A percentile compares a stretch with the other conserved stretches of the same genome.
These are phyloP conservation scores for Ophiostoma ips DNA, from an alignment of 2,329 filamentous ascomycete species.

Conservation along the genomic window DNA sequence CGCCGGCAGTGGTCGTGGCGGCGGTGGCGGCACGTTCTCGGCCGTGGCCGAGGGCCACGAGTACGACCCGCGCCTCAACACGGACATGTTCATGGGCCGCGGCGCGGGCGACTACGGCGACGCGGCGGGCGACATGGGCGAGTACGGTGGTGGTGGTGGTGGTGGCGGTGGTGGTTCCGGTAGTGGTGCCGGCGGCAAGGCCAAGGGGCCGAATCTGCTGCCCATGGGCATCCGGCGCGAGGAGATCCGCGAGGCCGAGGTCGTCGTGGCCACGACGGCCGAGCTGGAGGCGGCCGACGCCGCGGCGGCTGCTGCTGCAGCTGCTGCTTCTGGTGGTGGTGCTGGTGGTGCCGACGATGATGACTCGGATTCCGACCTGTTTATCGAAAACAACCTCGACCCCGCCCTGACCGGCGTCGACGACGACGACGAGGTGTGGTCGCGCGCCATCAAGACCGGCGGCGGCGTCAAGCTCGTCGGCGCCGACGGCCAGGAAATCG, in stretches of 20 bases:
- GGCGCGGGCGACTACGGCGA: conserved; percentile 27
- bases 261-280: conserved; percentile 41
- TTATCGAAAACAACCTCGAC: conserved; percentile 15
- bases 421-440: conserved; percentile 29
- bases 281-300: conserved; percentile 36
- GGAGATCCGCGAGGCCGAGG: conserved; percentile 39
- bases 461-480: conserved; percentile 27
- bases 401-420: conserved; percentile 9
- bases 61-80: conserved; percentile 38
- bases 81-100: conserved; percentile 37
- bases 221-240: conserved; percentile 43
- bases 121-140: conserved; percentile 28
- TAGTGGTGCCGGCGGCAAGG: not conserved
- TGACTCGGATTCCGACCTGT: conserved; percentile 15
- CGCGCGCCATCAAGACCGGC: conserved; percentile 23
- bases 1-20: conserved; percentile 4
- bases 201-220: conserved; percentile 22
- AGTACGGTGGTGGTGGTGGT: no score
- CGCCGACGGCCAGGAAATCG: conserved; percentile 27
- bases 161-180: no score
- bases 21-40: conserved; percentile 7
- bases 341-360: conserved; percentile 14
- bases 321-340: not conserved
- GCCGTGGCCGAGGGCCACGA: conserved; percentile 21
- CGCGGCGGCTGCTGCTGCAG: conserved; percentile 12